These are phyloP conservation scores for Dacryopinax primogenitus DNA, from an alignment of 768 basidiomycete genomes.

Conservation along the genomic window DNA sequence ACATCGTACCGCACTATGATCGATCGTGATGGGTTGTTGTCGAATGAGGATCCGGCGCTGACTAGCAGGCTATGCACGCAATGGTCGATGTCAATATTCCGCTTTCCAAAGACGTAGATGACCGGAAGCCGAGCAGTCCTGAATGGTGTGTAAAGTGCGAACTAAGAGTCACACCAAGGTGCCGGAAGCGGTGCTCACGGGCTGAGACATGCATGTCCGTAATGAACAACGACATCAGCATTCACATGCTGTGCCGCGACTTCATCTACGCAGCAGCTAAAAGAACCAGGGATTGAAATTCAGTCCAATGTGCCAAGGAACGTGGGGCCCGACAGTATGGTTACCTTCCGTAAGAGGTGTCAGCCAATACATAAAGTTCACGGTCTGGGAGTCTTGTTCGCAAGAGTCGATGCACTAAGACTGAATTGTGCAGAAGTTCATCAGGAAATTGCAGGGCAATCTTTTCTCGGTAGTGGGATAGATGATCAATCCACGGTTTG, in stretches of 20 bases:
- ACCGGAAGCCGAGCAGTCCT: slow-evolving; percentile 83
- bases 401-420: slow-evolving; percentile 62
- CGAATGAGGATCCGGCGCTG: neutral
- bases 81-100: slow-evolving; percentile 40
- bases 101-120: slow-evolving; percentile 79
- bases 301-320: neutral
- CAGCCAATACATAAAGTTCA: slow-evolving; percentile 84
- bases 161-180: neutral
- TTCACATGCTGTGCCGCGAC: slow-evolving; percentile 89
- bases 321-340: slow-evolving; percentile 17
- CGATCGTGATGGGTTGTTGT: neutral
- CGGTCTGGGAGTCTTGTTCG: slow-evolving; percentile 36
- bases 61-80: slow-evolving; percentile 20
- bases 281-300: slow-evolving; percentile 14
- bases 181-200: slow-evolving; percentile 39
- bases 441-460: slow-evolving; percentile 94
- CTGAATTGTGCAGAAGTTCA: slow-evolving; percentile 74
- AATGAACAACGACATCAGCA: slow-evolving; percentile 84
- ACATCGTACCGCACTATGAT: slow-evolving; percentile 4
- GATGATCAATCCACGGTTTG: neutral
- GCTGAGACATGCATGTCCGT: slow-evolving; percentile 92
- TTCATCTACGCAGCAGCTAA: slow-evolving; percentile 91
- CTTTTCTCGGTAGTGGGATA: slow-evolving; percentile 27
- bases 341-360: slow-evolving; percentile 94
- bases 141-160: neutral